phyloP scores from a whole-genome alignment of 352 stramenopile genomes.

The Phytophthora pseudosyringae region DNA sequence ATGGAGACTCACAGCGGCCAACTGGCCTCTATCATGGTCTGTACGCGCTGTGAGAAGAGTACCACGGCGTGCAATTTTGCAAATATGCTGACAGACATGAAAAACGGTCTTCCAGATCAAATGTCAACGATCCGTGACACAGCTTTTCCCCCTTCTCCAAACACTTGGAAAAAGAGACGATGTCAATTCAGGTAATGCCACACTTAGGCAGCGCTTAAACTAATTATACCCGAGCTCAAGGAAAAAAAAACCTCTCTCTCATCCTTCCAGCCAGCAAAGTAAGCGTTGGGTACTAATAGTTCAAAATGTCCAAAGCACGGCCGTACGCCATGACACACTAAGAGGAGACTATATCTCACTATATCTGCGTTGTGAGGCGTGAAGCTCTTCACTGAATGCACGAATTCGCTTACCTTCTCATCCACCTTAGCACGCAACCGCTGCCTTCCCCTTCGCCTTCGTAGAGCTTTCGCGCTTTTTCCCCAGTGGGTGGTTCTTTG shows the following conservation, averaged over 20 bases:
- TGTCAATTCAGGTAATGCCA: no score
- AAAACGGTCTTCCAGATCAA: slow-evolving; percentile 4
- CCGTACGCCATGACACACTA: slow-evolving; percentile 29
- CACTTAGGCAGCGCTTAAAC: no score
- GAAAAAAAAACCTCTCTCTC: no score
- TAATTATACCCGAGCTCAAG: no score
- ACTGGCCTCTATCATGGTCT: slow-evolving; percentile 35
- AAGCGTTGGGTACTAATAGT: slow-evolving; percentile 24
- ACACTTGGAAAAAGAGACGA: background rate
- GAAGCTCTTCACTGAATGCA: no score
- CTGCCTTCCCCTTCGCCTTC: no score
- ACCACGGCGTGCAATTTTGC: slow-evolving; percentile 33
- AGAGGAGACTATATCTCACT: no score
- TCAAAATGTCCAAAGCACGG: slow-evolving; percentile 18
- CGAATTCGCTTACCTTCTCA: no score
- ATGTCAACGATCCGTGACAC: background rate
- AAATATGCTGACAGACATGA: slow-evolving; percentile 28
- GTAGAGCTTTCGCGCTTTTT: background rate
- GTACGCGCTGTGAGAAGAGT: slow-evolving; percentile 30
- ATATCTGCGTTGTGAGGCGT: no score
- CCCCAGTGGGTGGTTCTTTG: slow-evolving; percentile 1
- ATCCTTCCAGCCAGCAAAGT: background rate
- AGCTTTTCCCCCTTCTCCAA: background rate
- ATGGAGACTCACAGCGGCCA: slow-evolving; percentile 44
- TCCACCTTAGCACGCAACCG: no score